These are phyloP conservation scores for Crithidia fasciculata DNA, from an alignment of 208 protist species.

Conservation along the genomic window DNA sequence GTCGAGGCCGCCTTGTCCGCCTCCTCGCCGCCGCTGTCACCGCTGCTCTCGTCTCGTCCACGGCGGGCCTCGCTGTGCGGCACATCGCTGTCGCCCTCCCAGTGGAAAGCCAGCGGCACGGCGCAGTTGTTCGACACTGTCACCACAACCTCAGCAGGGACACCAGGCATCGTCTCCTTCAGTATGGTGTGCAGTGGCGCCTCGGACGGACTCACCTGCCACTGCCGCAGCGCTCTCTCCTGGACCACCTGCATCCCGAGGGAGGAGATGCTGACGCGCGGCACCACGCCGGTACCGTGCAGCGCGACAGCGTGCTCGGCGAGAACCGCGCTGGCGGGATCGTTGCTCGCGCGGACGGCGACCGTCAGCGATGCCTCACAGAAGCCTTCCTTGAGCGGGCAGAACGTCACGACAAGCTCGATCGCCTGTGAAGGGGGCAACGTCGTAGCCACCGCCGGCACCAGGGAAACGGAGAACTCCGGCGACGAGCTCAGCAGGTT, in stretches of 20 bases:
- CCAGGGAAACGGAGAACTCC: constrained; percentile 49
- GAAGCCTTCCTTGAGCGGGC: constrained; percentile 53
- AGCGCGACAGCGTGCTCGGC: constrained; percentile 62
- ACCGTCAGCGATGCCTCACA: constrained; percentile 59
- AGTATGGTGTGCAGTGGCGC: constrained; percentile 55
- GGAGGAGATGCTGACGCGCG: constrained; percentile 61
- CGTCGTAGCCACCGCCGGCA: constrained; percentile 30
- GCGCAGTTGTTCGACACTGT: constrained; percentile 68
- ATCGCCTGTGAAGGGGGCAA: constrained; percentile 50
- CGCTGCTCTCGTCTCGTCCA: not conserved
- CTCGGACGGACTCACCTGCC: constrained; percentile 31
- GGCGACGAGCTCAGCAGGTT: constrained; percentile 60
- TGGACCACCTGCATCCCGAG: constrained; percentile 55
- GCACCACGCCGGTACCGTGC: constrained; percentile 64
- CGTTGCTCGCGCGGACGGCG: constrained; percentile 44
- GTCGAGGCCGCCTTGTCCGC: not conserved
- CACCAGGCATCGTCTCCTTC: constrained; percentile 61
- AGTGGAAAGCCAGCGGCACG: constrained; percentile 68
- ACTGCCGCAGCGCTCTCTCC: constrained; percentile 39
- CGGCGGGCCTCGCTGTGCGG: not conserved
- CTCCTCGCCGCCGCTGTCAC: not conserved
- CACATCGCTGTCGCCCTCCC: constrained; percentile 38
- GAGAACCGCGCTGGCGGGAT: constrained; percentile 46
- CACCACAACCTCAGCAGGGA: constrained; percentile 53
- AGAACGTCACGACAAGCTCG: constrained; percentile 61